phyloP scores from a whole-genome alignment of 768 basidiomycete species.

The Psilocybe tampanensis region DNA sequence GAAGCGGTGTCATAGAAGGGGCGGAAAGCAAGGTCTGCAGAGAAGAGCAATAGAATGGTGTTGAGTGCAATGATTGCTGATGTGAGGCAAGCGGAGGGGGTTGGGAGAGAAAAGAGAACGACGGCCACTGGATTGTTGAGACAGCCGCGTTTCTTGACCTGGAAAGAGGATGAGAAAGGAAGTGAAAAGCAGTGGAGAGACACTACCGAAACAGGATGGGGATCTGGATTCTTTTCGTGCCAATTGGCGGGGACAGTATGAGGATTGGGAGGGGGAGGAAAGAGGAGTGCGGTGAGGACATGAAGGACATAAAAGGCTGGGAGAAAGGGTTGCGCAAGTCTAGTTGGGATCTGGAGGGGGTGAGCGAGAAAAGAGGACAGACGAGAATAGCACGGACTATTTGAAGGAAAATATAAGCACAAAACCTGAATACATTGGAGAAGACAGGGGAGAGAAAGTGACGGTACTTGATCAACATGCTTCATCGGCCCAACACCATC shows the following conservation, averaged over 20 bases:
- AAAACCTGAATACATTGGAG: slow-evolving; percentile 43
- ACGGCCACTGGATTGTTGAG: slow-evolving; percentile 13
- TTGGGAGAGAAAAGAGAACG: slow-evolving; percentile 38
- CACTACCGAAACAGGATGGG: background rate
- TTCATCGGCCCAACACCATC: too few relatives aligned
- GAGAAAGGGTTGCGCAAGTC: slow-evolving; percentile 31
- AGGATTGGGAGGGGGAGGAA: background rate
- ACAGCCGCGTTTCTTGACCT: background rate
- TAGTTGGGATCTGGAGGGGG: slow-evolving; percentile 39
- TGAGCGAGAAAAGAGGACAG: background rate
- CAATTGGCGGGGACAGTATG: background rate
- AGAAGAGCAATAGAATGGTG: slow-evolving; percentile 32
- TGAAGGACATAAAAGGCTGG: slow-evolving; percentile 32
- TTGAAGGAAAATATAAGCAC: slow-evolving; percentile 50
- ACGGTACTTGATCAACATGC: slow-evolving; percentile 13
- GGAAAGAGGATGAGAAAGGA: background rate
- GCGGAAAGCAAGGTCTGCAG: slow-evolving; percentile 51
- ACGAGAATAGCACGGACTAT: slow-evolving; percentile 38
- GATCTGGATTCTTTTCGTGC: slow-evolving; percentile 6
- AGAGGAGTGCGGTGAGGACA: slow-evolving; percentile 23
- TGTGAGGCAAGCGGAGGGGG: slow-evolving; percentile 30
- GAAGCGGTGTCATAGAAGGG: slow-evolving; percentile 58
- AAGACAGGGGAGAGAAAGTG: slow-evolving; percentile 26
- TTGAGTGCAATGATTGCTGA: slow-evolving; percentile 33
- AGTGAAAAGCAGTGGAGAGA: background rate